Evolutionary conservation across 2,329 filamentous ascomycete genomes (phyloP).

Genomic region (Venturia nashicola): DNA sequence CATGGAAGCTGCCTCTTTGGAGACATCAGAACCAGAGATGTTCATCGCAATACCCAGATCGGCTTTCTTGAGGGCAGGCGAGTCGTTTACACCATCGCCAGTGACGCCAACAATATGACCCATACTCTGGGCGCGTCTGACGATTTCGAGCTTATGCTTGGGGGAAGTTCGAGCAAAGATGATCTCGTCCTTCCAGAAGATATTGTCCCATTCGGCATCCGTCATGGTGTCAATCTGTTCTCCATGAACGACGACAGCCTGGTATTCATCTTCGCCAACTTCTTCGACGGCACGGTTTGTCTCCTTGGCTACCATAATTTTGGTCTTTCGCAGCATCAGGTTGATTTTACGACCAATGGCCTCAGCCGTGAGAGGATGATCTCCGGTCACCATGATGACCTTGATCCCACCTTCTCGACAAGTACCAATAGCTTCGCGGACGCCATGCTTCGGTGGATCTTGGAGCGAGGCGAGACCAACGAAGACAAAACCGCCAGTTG

Average conservation of each 20-base stretch:
- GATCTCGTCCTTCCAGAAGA: slow-evolving; percentile 8
- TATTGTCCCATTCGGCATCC: slow-evolving; percentile 28
- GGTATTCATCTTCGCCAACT: slow-evolving; percentile 15
- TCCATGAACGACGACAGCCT: slow-evolving; percentile 27
- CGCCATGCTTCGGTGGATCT: slow-evolving; percentile 73
- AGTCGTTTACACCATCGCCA: slow-evolving; percentile 30
- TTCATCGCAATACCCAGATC: slow-evolving; percentile 28
- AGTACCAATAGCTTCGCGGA: slow-evolving; percentile 41
- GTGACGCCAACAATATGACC: slow-evolving; percentile 28
- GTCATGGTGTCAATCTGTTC: slow-evolving; percentile 31
- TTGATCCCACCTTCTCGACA: slow-evolving; percentile 34
- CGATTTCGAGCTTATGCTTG: slow-evolving; percentile 4
- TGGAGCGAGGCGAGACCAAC: slow-evolving; percentile 75
- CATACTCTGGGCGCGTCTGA: no score
- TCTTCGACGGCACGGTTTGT: slow-evolving; percentile 17
- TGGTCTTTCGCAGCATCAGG: slow-evolving; percentile 16
- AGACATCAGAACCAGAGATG: slow-evolving; percentile 25
- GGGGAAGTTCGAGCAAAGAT: slow-evolving; percentile 9
- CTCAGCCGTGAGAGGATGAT: slow-evolving; percentile 33
- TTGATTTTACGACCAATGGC: slow-evolving; percentile 35
- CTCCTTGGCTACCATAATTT: slow-evolving; percentile 16
- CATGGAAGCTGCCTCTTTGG: slow-evolving; percentile 29
- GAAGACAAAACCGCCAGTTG: slow-evolving; percentile 45
- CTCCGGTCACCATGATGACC: slow-evolving; percentile 37
- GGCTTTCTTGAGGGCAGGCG: slow-evolving; percentile 26